A percentile compares a stretch with the other conserved stretches of the same genome.
Evolutionary conservation across 805 yeast species (phyloP).

Genomic region (Starmerella bacillaris): DNA sequence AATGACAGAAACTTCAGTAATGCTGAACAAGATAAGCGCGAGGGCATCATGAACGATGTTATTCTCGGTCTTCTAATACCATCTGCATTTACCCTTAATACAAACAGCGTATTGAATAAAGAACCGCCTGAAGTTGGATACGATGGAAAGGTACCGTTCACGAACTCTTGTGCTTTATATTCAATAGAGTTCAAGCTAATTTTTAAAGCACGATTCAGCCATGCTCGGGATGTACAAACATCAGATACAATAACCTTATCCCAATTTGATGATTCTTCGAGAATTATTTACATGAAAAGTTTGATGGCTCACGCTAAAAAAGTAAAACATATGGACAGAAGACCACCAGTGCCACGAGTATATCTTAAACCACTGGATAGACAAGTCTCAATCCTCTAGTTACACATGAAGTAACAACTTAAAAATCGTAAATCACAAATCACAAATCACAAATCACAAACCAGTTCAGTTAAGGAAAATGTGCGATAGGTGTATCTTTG

Average conservation of each 20-base stretch:
- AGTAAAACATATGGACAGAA: slow-evolving; percentile 14
- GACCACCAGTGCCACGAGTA: slow-evolving; percentile 13
- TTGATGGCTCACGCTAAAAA: slow-evolving; percentile 21
- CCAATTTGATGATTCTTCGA: slow-evolving; percentile 24
- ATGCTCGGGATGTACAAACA: slow-evolving; percentile 25
- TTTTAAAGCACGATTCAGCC: slow-evolving; percentile 23
- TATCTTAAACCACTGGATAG: slow-evolving; percentile 12
- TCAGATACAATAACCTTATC: slow-evolving; percentile 22
- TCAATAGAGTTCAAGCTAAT: slow-evolving; percentile 21
- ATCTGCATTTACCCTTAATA: slow-evolving; percentile 5
- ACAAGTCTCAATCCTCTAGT: slow-evolving; percentile 3
- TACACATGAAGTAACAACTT: too few species aligned
- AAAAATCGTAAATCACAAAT: too few species aligned
- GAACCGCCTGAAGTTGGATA: slow-evolving; percentile 24
- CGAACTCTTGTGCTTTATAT: slow-evolving; percentile 23
- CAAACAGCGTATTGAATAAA: slow-evolving; percentile 18
- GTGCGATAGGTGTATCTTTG: too few species aligned
- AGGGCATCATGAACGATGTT: slow-evolving; percentile 13
- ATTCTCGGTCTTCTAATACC: slow-evolving; percentile 22
- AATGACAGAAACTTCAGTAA: slow-evolving; percentile 16
- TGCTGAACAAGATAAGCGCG: slow-evolving; percentile 16
- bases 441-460: too few species aligned
- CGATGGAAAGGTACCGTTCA: slow-evolving; percentile 21
- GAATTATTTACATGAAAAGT: slow-evolving; percentile 22
- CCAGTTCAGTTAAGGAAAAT: too few species aligned